These are phyloP conservation scores for Brassica nigra DNA, from an alignment of 345 rosid genomes.

Conservation along the genomic window DNA sequence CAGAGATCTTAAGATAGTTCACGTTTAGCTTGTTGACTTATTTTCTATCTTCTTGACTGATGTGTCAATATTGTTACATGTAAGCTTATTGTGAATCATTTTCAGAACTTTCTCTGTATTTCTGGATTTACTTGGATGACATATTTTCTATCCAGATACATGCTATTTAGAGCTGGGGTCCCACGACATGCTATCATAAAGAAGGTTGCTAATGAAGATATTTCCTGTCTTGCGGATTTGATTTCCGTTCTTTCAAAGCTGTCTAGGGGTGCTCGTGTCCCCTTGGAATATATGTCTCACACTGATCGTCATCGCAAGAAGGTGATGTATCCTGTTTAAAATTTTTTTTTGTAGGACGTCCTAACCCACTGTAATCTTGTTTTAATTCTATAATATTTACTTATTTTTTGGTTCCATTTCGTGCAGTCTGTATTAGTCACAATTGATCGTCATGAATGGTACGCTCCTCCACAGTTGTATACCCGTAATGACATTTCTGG, in stretches of 20 bases:
- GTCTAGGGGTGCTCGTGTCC: constrained; percentile 79
- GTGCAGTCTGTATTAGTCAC: constrained; percentile 87
- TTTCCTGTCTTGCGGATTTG: constrained; percentile 67
- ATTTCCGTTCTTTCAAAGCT: constrained; percentile 69
- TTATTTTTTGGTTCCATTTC: constrained; percentile 26
- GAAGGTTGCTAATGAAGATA: constrained; percentile 84
- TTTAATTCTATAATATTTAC: constrained; percentile 16
- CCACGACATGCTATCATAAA: constrained; percentile 93
- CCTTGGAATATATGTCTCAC: constrained; percentile 83
- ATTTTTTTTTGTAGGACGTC: neutral
- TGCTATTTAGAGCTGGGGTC: constrained; percentile 93
- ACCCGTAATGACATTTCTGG: constrained; percentile 89
- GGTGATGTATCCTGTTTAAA: constrained; percentile 46
- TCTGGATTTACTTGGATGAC: constrained; percentile 19
- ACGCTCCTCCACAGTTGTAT: constrained; percentile 84
- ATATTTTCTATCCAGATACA: constrained; percentile 60
- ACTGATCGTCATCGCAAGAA: constrained; percentile 88
- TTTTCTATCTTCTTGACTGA: neutral
- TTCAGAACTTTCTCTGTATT: constrained; percentile 14
- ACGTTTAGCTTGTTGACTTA: neutral
- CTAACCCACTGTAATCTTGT: constrained; percentile 10
- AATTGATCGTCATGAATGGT: constrained; percentile 96
- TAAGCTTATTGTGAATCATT: constrained; percentile 17
- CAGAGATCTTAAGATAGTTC: constrained; percentile 3
- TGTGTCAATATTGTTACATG: constrained; percentile 16